Evolutionary conservation across 345 rosid genomes (phyloP), one percentile per base, ranked within the genome.

Genomic region (Raphanus sativus): DNA sequence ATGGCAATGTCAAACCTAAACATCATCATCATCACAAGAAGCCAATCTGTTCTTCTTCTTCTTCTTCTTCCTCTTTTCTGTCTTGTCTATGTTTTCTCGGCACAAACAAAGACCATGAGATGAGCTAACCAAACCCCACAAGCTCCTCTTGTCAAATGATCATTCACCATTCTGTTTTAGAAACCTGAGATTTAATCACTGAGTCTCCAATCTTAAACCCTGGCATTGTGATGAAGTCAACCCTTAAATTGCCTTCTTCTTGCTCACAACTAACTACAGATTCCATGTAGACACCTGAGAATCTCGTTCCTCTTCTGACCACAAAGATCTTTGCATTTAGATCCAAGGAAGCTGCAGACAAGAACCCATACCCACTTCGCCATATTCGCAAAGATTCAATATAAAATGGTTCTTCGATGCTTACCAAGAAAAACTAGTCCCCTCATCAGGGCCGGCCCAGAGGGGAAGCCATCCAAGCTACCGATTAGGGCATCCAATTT

Each of bases 141-240:
- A 69, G 82, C 5, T 13, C 33, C 24, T 66, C 24, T 10, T 74
- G 75, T 13, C 38, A 60, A 65, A 13, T 73, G 38, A 65, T 65
- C 48, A 8, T 40, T 40, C 48, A 45, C 67, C 55, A 56, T 67
- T 71, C 73, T 29, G 52, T 54, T 66, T 80, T 62, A 1, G 91
- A 85, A 81, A 84, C 91, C 24, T 52, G 83, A 45, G 86, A 83
- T 62, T 63, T 85, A 58, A 86, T 25, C 55, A 86, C 55, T 15
- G 72, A 55, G 67, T 81, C 85, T 65, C 84, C 83, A 4, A 4
- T 74, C 70, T 78, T 87, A 62, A 87, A 87, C 63, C 94, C 92
- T 2, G 89, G 92, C 85, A 90, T 86, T 45, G 87, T 81, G 73
- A 83, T 83, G 71, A 90, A 85, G 81, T 86, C 88, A 9, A 86